Evolutionary conservation across 2,329 filamentous ascomycete genomes (phyloP).

Genomic region (Fusarium tupiense): DNA sequence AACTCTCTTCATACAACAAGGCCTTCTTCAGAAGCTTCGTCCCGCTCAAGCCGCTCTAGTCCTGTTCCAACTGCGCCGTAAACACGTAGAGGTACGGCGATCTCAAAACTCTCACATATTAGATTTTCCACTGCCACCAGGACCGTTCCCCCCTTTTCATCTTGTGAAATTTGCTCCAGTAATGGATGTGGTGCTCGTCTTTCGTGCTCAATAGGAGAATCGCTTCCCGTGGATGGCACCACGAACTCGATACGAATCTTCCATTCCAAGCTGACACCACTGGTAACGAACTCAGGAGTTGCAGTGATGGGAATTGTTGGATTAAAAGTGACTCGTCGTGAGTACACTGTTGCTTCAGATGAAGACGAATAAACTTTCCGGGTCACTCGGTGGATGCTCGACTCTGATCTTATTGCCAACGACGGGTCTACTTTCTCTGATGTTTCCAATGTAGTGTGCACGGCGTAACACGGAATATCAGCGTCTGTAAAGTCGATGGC

Average conservation of each 20-base stretch:
- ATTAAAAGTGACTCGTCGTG: conserved; percentile 80
- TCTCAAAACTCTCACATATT: conserved; percentile 89
- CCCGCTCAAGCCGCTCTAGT: conserved; percentile 64
- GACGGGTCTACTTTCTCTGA: conserved; percentile 82
- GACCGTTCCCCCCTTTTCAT: conserved; percentile 79
- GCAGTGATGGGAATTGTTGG: conserved; percentile 84
- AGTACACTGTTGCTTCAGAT: conserved; percentile 85
- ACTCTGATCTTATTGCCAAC: conserved; percentile 84
- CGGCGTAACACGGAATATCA: conserved; percentile 83
- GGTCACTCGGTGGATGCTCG: conserved; percentile 87
- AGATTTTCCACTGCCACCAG: conserved; percentile 82
- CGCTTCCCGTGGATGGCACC: conserved; percentile 67
- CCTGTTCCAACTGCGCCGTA: conserved; percentile 73
- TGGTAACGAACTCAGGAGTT: conserved; percentile 93
- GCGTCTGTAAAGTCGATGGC: conserved; percentile 84
- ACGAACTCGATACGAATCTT: conserved; percentile 92
- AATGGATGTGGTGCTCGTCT: conserved; percentile 56
- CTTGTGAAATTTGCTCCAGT: conserved; percentile 81
- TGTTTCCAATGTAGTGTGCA: conserved; percentile 87
- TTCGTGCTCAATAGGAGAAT: conserved; percentile 32
- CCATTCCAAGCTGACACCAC: conserved; percentile 88
- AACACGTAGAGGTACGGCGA: conserved; percentile 83
- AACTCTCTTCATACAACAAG: conserved; percentile 49
- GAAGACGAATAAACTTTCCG: conserved; percentile 80
- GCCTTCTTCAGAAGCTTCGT: conserved; percentile 62